A percentile compares a stretch with the other conserved stretches of the same genome.
Conservation (phyloP, 1,139 yeast species). For the Dujonia santamariae region DNA sequence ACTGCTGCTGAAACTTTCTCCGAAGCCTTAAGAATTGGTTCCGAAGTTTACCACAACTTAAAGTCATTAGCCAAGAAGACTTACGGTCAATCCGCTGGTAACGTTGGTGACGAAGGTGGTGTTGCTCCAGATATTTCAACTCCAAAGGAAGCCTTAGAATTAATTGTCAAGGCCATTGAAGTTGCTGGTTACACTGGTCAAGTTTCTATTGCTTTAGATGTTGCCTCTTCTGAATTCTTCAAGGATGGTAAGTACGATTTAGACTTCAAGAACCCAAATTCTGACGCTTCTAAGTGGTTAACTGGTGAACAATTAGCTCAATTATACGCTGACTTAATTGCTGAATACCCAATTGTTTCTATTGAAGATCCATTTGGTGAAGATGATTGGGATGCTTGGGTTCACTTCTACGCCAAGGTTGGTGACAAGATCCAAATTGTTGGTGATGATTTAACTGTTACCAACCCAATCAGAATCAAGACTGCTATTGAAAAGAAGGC, state of each 20-base stretch:
- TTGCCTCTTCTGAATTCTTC: constrained; percentile 96
- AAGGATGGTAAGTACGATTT: constrained; percentile 93
- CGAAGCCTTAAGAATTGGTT: constrained; percentile 92
- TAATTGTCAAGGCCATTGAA: constrained; percentile 82
- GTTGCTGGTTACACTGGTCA: constrained; percentile 91
- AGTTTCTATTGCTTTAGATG: constrained; percentile 88
- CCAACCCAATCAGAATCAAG: constrained; percentile 91
- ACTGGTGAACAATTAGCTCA: constrained; percentile 82
- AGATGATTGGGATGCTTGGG: constrained; percentile 99
- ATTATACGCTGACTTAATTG: constrained; percentile 71
- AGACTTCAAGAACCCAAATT: constrained; percentile 94
- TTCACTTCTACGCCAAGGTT: constrained; percentile 69
- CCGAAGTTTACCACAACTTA: constrained; percentile 95
- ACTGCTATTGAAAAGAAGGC: constrained; percentile 94
- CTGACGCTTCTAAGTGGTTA: constrained; percentile 87
- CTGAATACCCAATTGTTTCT: constrained; percentile 94
- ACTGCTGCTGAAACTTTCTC: constrained; percentile 80
- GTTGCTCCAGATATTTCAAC: constrained; percentile 95
- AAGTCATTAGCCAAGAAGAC: constrained; percentile 85
- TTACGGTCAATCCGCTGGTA: constrained; percentile 97
- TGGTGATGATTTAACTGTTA: constrained; percentile 96
- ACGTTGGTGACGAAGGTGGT: constrained; percentile 99
- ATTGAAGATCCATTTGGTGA: constrained; percentile 98
- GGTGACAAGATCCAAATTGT: constrained; percentile 79
- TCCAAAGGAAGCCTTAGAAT: constrained; percentile 93